Percentiles rank a stretch among this genome's conserved stretches.
Conservation (phyloP, 164 flowering plant species). For the Malania oleifera region DNA sequence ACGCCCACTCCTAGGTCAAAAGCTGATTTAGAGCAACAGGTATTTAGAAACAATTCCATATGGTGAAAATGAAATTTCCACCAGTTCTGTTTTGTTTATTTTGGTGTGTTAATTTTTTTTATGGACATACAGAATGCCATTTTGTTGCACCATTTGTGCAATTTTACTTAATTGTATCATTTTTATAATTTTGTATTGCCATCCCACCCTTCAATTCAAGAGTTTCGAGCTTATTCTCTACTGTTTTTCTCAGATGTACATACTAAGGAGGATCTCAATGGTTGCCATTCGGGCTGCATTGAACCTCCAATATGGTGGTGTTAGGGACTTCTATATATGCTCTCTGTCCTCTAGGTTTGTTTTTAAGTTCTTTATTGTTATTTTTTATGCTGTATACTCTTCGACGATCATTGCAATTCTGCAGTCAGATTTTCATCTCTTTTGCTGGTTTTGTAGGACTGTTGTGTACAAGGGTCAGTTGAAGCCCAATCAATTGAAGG, state of each 20-base stretch:
- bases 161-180: background rate
- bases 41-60: conserved; percentile 15
- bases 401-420: background rate
- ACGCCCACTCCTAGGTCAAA: conserved; percentile 65
- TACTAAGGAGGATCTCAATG: conserved; percentile 88
- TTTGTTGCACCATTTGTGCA: too few relatives aligned
- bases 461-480: conserved; percentile 97
- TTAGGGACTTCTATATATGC: conserved; percentile 91
- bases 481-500: conserved; percentile 85
- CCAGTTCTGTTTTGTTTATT: background rate
- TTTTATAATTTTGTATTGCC: background rate
- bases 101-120: too few relatives aligned
- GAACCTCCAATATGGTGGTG: conserved; percentile 78
- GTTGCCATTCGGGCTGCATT: conserved; percentile 86
- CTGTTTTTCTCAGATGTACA: conserved; percentile 67
- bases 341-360: conserved; percentile 89
- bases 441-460: conserved; percentile 54
- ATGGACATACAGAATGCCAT: too few relatives aligned
- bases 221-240: background rate
- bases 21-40: conserved; percentile 93
- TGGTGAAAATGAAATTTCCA: background rate
- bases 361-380: background rate
- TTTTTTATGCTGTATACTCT: background rate
- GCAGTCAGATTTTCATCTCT: background rate
- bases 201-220: background rate